Evolutionary conservation across 164 flowering plant genomes (phyloP).

Genomic region (Annona squamosa): DNA sequence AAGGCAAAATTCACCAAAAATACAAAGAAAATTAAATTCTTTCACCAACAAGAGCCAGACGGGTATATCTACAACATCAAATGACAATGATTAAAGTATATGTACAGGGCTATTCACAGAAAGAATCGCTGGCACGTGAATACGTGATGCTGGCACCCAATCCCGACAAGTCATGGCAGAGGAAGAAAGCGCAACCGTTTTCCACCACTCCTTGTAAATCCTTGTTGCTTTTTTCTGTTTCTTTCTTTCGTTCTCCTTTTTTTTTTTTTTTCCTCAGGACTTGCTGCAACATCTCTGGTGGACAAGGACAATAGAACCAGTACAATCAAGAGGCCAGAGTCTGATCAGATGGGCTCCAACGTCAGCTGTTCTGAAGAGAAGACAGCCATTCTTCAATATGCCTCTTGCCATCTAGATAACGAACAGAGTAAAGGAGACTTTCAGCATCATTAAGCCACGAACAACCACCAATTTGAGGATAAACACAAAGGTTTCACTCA

Average conservation of each 20-base stretch:
- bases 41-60: background rate
- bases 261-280: background rate
- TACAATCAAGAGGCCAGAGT: background rate
- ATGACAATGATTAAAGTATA: background rate
- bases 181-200: background rate
- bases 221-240: background rate
- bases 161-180: background rate
- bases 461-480: background rate
- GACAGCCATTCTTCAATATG: conserved; percentile 45
- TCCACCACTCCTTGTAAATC: background rate
- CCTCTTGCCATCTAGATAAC: conserved; percentile 10
- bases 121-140: background rate
- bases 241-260: background rate
- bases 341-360: background rate
- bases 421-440: background rate
- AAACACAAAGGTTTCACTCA: background rate
- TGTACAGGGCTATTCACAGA: conserved; percentile 1
- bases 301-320: background rate
- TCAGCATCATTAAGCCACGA: background rate
- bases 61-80: background rate
- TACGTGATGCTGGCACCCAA: background rate
- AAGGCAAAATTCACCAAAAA: too few relatives aligned
- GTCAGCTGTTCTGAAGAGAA: conserved; percentile 30
- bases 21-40: too few relatives aligned
- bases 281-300: background rate